Evolutionary conservation across 2,329 filamentous ascomycete species (phyloP), one percentile per base, ranked within the genome.

Genomic region (Penicillium glabrum): DNA sequence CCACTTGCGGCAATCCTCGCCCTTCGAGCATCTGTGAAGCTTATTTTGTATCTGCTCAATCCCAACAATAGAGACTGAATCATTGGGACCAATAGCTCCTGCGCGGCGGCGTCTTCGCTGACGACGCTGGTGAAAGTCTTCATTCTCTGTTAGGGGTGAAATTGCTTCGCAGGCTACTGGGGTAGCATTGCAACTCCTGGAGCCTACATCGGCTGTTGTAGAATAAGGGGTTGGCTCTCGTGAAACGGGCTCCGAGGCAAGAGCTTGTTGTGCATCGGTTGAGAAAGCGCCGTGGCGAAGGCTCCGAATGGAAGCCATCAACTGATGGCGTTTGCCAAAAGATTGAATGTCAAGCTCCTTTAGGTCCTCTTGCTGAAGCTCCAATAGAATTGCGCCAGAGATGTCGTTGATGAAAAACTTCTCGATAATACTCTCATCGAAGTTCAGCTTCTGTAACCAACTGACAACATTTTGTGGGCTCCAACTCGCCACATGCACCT

Each of bases 1-100:
- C 83, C 85, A 96, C 72, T 92, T 96, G 48, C 85, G 81, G 75
- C 93, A 96, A 65, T 89, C 87, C 73, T 95, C 90, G 46, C 93
- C 93, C 73, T 96, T 96, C 46, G 86, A 86, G 77, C 93, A 97
- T 55, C 83, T 83, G 75, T 96, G 93, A 16, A 88, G 85, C 76
- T 91, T 93, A 5, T n/a, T n/a, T n/a, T n/a, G n/a, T n/a, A n/a
- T n/a, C n/a, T 96, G 91, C 76, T 96, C 92, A 61, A 96, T 96
- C 27, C 89, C 92, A 33, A 96, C 91, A 65, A 96, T 96, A 0
- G 91, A 96, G 4, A 95, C 88, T 1, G 91, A 93, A 72, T 96
- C 90, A 57, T 87, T 83, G 2, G 91, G 91, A 86, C 43, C 43
- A 24, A n/a, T 23, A 29, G 41, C 49, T 59, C 55, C 43, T 19